Evolutionary conservation across 2,329 filamentous ascomycete genomes (phyloP).

Genomic region (Colletotrichum euphorbiae): DNA sequence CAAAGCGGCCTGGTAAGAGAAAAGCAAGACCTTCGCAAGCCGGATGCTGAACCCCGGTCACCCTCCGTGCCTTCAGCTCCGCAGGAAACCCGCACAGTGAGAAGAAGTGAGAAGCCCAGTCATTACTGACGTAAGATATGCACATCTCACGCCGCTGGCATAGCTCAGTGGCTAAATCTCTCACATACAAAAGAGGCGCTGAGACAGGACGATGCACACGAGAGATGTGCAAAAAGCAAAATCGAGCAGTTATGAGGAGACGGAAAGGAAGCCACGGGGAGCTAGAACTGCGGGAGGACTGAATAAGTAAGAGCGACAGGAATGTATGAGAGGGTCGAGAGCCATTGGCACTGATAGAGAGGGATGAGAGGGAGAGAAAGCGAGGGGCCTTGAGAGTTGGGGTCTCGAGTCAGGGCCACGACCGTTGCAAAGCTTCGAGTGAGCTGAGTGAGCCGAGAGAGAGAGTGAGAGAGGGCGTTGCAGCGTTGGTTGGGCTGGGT

Average conservation of each 20-base stretch:
- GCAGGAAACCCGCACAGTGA: constrained; percentile 17
- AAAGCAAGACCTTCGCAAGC: constrained; percentile 20
- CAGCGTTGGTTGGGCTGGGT: neutral
- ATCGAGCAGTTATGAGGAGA: constrained; percentile 25
- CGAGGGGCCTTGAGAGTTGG: neutral
- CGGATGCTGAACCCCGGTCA: constrained; percentile 26
- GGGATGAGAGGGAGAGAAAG: neutral
- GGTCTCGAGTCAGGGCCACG: constrained; percentile 6
- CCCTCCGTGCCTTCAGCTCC: neutral
- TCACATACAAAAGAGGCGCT: constrained; percentile 33
- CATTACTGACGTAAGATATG: constrained; percentile 35
- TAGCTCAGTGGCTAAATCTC: constrained; percentile 27
- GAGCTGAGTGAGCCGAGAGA: neutral
- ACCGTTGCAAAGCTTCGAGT: constrained; percentile 1
- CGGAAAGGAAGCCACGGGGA: constrained; percentile 15
- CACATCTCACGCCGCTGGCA: constrained; percentile 27
- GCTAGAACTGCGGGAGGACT: constrained; percentile 36
- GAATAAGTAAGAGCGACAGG: constrained; percentile 24
- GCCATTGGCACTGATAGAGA: constrained; percentile 21
- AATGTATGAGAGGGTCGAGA: constrained; percentile 27
- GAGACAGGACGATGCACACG: constrained; percentile 38
- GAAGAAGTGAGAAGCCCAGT: neutral
- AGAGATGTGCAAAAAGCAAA: constrained; percentile 40
- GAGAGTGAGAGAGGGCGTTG: no score
- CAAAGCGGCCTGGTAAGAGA: constrained; percentile 4